phyloP scores from a whole-genome alignment of 768 basidiomycete genomes.

The Naganishia friedmannii region DNA sequence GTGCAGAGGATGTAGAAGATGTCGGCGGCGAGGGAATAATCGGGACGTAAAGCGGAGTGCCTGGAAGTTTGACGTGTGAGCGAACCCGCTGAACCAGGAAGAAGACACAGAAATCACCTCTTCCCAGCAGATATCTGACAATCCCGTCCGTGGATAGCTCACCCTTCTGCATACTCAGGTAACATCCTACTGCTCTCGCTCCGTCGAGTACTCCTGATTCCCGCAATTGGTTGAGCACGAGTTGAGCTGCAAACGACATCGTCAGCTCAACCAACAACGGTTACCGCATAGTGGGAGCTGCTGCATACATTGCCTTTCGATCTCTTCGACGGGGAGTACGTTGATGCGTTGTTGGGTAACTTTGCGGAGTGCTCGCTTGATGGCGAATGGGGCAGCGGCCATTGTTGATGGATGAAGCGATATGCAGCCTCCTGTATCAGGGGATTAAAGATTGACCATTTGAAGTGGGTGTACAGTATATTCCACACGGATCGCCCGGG shows the following conservation, averaged over 20 bases:
- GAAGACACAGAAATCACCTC: conserved; percentile 10
- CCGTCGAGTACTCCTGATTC: conserved; percentile 18
- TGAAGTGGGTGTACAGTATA: too few species aligned
- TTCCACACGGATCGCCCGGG: too few species aligned
- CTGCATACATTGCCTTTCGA: conserved; percentile 20
- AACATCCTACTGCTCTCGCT: conserved; percentile 23
- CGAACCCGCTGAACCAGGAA: background rate
- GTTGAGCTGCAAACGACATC: conserved; percentile 6
- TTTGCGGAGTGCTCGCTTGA: conserved; percentile 25
- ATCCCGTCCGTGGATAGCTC: conserved; percentile 26
- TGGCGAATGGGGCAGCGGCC: background rate
- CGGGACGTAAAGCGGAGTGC: conserved; percentile 27
- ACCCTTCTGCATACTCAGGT: conserved; percentile 29
- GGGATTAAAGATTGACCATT: background rate
- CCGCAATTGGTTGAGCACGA: background rate
- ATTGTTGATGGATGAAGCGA: too few species aligned
- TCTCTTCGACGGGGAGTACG: background rate
- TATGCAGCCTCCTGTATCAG: too few species aligned
- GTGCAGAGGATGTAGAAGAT: background rate
- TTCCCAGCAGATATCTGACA: conserved; percentile 15
- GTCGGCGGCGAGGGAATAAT: conserved; percentile 19
- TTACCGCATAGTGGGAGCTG: background rate
- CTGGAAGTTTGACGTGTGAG: background rate
- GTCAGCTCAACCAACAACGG: background rate
- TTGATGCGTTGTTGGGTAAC: conserved; percentile 10